phyloP scores from a whole-genome alignment of 768 basidiomycete genomes.

The Pisolithus tinctorius region DNA sequence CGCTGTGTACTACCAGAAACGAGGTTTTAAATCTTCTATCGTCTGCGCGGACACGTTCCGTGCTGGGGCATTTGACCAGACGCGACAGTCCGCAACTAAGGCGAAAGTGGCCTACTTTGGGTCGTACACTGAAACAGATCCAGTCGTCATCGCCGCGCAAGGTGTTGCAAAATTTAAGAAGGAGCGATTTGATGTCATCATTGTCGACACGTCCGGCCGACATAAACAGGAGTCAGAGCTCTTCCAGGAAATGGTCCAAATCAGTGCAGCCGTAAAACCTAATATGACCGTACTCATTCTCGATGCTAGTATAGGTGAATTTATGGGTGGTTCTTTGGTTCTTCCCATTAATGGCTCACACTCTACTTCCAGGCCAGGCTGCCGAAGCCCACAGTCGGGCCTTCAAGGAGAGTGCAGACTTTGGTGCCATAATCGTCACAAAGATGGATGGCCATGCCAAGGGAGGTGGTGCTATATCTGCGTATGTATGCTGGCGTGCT shows the following conservation, averaged over 20 bases:
- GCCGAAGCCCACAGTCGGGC: slow-evolving; percentile 94
- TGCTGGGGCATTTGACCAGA: slow-evolving; percentile 98
- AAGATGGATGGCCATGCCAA: slow-evolving; percentile 99
- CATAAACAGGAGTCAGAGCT: slow-evolving; percentile 97
- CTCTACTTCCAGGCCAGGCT: slow-evolving; percentile 66
- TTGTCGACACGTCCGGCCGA: slow-evolving; percentile 95
- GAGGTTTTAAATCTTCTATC: slow-evolving; percentile 94
- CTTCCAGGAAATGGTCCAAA: slow-evolving; percentile 98
- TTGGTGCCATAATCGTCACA: slow-evolving; percentile 98
- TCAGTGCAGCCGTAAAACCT: slow-evolving; percentile 87
- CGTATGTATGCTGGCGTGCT: slow-evolving; percentile 48
- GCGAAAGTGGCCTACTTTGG: slow-evolving; percentile 99
- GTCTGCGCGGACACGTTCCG: slow-evolving; percentile 99
- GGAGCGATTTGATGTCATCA: slow-evolving; percentile 96
- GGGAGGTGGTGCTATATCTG: slow-evolving; percentile 98
- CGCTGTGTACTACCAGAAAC: slow-evolving; percentile 94
- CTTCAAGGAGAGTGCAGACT: slow-evolving; percentile 96
- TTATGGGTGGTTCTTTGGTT: neutral
- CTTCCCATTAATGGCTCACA: neutral
- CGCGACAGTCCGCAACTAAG: slow-evolving; percentile 96
- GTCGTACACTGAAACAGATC: slow-evolving; percentile 97
- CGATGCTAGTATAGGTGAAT: slow-evolving; percentile 89
- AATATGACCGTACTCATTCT: slow-evolving; percentile 94
- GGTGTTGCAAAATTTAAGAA: slow-evolving; percentile 98
- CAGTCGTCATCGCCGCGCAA: slow-evolving; percentile 88